Conservation (phyloP, 2,329 filamentous ascomycete genomes). For the Massarina eburnea region DNA sequence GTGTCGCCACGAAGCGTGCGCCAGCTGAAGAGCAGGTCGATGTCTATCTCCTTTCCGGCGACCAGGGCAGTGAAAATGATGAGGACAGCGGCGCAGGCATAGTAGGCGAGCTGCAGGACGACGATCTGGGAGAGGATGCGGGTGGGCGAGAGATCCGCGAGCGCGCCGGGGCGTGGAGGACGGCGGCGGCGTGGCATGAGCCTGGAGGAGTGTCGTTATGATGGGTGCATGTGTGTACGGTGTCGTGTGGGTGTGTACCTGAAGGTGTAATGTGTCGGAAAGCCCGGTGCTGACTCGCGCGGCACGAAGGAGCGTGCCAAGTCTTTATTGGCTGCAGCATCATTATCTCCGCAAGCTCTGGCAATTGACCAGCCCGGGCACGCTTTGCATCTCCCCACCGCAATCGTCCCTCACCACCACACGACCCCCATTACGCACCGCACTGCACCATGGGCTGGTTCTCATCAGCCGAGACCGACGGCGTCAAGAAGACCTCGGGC, state of each 20-base stretch:
- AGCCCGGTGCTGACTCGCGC: constrained; percentile 1
- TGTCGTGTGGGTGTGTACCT: constrained; percentile 2
- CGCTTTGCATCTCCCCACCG: background rate
- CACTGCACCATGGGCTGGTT: constrained; percentile 55
- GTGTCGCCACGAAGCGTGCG: constrained; percentile 65
- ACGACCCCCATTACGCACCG: background rate
- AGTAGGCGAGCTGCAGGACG: constrained; percentile 66
- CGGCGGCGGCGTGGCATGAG: constrained; percentile 61
- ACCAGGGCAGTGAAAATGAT: constrained; percentile 70
- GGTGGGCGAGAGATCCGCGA: constrained; percentile 66
- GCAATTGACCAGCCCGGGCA: background rate
- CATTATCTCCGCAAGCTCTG: constrained; percentile 1
- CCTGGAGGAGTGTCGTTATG: background rate
- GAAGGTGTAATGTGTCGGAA: constrained; percentile 1
- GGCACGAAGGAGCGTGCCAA: background rate
- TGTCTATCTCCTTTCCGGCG: constrained; percentile 60
- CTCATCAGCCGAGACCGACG: constrained; percentile 38
- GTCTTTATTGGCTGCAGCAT: background rate
- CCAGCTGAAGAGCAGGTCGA: constrained; percentile 66
- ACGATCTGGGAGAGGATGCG: constrained; percentile 69
- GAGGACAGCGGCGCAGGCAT: constrained; percentile 61
- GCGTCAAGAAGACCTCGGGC: constrained; percentile 48
- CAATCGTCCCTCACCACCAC: background rate
- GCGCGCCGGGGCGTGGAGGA: constrained; percentile 65
- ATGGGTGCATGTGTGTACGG: constrained; percentile 14